Conservation (phyloP, 805 yeast genomes). For the Metschnikowia santaceciliae region DNA sequence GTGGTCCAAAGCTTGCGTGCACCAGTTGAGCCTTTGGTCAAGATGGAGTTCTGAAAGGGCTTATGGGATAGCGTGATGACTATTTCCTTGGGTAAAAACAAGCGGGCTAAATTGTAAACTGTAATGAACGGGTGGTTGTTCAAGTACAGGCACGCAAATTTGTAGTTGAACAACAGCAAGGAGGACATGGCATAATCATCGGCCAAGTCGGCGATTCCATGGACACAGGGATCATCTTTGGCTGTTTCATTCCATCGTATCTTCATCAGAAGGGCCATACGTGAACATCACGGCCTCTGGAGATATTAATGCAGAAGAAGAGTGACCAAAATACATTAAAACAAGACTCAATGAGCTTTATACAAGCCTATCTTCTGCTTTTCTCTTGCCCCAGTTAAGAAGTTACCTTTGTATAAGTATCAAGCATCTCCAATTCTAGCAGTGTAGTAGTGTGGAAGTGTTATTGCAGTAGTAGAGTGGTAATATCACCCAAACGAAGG, state of each 20-base stretch:
- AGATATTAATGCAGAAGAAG: slow-evolving; percentile 15
- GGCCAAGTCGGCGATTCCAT: slow-evolving; percentile 9
- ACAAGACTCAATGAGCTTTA: too few relatives aligned
- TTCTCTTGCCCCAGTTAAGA: too few relatives aligned
- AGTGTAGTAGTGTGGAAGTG: too few relatives aligned
- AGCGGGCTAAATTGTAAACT: slow-evolving; percentile 66
- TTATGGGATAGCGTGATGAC: slow-evolving; percentile 46
- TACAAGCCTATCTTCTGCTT: too few relatives aligned
- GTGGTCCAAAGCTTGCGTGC: slow-evolving; percentile 36
- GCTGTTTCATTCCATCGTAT: slow-evolving; percentile 56
- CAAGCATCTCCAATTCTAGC: too few relatives aligned
- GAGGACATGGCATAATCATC: slow-evolving; percentile 18
- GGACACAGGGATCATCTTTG: slow-evolving; percentile 27
- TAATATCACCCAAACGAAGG: too few relatives aligned
- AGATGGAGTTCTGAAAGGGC: slow-evolving; percentile 40
- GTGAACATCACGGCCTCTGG: slow-evolving; percentile 75
- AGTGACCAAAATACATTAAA: too few relatives aligned
- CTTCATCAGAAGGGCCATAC: slow-evolving; percentile 70
- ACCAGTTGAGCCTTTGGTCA: slow-evolving; percentile 29
- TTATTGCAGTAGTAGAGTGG: too few relatives aligned
- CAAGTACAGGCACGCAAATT: slow-evolving; percentile 68
- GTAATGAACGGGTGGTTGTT: slow-evolving; percentile 69
- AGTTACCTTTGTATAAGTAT: too few relatives aligned
- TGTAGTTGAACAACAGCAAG: slow-evolving; percentile 47
- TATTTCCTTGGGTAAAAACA: slow-evolving; percentile 68